Conservation (phyloP, 257 asterid species). For the Nicotiana otophora region DNA sequence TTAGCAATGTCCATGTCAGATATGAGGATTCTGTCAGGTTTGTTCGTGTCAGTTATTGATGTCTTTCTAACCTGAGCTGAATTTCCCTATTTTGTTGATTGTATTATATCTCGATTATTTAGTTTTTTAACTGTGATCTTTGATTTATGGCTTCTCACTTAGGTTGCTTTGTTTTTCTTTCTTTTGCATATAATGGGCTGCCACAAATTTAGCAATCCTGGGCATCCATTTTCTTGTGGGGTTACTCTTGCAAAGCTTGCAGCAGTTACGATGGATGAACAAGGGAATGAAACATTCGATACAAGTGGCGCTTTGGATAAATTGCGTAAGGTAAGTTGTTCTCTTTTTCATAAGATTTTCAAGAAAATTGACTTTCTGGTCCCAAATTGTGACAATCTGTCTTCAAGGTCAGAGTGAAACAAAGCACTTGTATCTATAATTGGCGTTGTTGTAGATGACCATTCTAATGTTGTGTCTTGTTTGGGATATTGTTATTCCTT, state of each 20-base stretch:
- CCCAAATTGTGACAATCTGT: neutral
- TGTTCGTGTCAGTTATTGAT: constrained; percentile 17
- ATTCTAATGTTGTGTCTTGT: neutral
- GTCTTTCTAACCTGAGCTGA: neutral
- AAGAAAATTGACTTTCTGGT: neutral
- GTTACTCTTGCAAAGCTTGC: constrained; percentile 96
- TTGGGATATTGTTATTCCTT: neutral
- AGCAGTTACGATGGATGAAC: constrained; percentile 97
- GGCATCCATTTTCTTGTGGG: constrained; percentile 92
- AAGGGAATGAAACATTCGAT: constrained; percentile 96
- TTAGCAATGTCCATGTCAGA: constrained; percentile 92
- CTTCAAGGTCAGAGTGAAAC: neutral
- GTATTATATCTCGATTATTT: neutral
- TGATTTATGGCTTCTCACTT: neutral
- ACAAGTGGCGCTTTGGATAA: constrained; percentile 99
- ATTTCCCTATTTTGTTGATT: neutral
- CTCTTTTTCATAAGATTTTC: neutral
- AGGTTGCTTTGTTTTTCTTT: constrained; percentile 8
- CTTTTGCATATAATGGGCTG: constrained; percentile 10
- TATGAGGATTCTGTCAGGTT: constrained; percentile 94
- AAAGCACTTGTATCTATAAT: neutral
- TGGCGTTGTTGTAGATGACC: neutral
- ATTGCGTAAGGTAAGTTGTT: constrained; percentile 72
- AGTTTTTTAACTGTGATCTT: neutral
- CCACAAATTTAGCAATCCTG: constrained; percentile 65